Percentiles rank a stretch among this genome's conserved stretches.
Evolutionary conservation across 805 yeast species (phyloP).

Genomic region (Brettanomyces naardenensis): DNA sequence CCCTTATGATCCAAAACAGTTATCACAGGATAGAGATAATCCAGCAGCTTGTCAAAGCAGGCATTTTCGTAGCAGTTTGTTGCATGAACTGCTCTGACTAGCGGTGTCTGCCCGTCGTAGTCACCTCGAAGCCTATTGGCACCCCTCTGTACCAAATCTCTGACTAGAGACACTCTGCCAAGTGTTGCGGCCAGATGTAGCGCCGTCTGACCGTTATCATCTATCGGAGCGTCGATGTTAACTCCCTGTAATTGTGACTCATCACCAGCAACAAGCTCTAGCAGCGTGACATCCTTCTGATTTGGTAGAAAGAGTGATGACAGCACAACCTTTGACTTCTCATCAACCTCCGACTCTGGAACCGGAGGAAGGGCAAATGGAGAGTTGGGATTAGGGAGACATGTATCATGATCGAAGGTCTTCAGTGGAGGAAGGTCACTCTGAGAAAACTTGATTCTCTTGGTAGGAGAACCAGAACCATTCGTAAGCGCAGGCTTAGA

Average conservation of each 20-base stretch:
- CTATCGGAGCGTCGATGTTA: slow-evolving; percentile 78
- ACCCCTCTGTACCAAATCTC: slow-evolving; percentile 56
- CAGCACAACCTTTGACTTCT: slow-evolving; percentile 30
- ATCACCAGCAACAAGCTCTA: slow-evolving; percentile 22
- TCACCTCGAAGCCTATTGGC: slow-evolving; percentile 69
- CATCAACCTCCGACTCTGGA: slow-evolving; percentile 17
- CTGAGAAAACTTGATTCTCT: slow-evolving; percentile 21
- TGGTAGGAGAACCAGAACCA: slow-evolving; percentile 26
- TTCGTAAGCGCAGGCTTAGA: no score
- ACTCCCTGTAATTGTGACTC: slow-evolving; percentile 29
- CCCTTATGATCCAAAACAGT: slow-evolving; percentile 58
- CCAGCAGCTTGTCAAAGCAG: slow-evolving; percentile 63
- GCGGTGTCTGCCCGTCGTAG: slow-evolving; percentile 78
- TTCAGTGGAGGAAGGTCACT: slow-evolving; percentile 17
- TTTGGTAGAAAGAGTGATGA: slow-evolving; percentile 44
- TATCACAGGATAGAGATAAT: slow-evolving; percentile 68
- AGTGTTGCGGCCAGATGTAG: slow-evolving; percentile 94
- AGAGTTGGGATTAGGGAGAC: slow-evolving; percentile 32
- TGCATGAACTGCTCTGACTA: slow-evolving; percentile 76
- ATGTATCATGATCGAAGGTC: slow-evolving; percentile 30
- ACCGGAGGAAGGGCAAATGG: slow-evolving; percentile 46
- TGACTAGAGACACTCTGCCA: slow-evolving; percentile 67
- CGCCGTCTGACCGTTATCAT: slow-evolving; percentile 88
- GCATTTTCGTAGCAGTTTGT: slow-evolving; percentile 77
- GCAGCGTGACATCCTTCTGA: slow-evolving; percentile 23